Conservation (phyloP, 208 protist genomes). For the Trypanosoma boissoni region DNA sequence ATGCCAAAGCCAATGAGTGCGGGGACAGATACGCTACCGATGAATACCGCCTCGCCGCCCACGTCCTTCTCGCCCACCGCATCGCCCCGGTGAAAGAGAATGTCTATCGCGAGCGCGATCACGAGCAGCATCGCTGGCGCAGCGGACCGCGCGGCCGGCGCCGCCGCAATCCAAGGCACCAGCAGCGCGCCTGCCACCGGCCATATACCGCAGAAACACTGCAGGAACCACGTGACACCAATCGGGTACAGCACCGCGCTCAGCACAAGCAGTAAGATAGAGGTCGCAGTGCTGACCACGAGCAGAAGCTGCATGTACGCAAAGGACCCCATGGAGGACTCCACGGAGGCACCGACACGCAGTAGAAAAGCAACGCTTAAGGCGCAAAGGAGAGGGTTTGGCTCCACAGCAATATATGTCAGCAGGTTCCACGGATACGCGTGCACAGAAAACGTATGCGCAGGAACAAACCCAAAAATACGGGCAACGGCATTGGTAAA, state of each 20-base stretch:
- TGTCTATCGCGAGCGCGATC: constrained; percentile 13
- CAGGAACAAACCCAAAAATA: constrained; percentile 28
- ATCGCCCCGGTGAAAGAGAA: constrained; percentile 14
- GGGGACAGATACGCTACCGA: constrained; percentile 18
- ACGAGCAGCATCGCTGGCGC: constrained; percentile 7
- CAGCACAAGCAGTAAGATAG: constrained; percentile 22
- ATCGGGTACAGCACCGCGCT: constrained; percentile 20
- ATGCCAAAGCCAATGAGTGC: constrained; percentile 14
- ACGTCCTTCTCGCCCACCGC: constrained; percentile 17
- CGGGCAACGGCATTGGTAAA: constrained; percentile 12
- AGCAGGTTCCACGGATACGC: constrained; percentile 30
- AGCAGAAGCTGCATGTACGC: constrained; percentile 27
- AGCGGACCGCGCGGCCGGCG: constrained; percentile 10
- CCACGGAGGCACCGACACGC: constrained; percentile 26
- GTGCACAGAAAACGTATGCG: constrained; percentile 28
- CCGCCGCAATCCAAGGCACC: constrained; percentile 17
- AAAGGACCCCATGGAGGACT: constrained; percentile 24
- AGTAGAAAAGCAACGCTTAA: constrained; percentile 21
- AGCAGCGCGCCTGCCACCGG: constrained; percentile 29
- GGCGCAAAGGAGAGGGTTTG: constrained; percentile 10
- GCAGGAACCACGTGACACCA: constrained; percentile 25
- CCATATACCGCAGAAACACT: constrained; percentile 43
- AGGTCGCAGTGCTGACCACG: constrained; percentile 22
- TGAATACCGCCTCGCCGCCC: constrained; percentile 12
- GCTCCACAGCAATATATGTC: constrained; percentile 24